Evolutionary conservation across 2,329 filamentous ascomycete genomes (phyloP).

Genomic region (Mycosphaerella sp.): DNA sequence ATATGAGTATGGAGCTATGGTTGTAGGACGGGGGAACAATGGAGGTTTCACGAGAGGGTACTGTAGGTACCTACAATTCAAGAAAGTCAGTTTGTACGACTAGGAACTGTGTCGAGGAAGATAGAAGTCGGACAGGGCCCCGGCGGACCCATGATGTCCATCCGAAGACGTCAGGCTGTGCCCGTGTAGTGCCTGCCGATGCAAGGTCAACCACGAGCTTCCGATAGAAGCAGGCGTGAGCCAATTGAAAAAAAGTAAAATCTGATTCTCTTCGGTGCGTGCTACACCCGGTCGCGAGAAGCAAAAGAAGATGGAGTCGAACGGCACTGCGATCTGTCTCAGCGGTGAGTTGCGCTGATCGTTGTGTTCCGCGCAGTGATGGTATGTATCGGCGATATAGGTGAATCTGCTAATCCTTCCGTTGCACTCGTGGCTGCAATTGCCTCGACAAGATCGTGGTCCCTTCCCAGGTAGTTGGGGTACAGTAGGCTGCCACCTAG

Average conservation of each 20-base stretch:
- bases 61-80: neutral
- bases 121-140: too few species aligned
- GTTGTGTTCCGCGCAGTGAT: neutral
- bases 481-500: neutral
- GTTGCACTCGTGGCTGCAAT: neutral
- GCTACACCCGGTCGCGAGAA: neutral
- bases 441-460: neutral
- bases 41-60: neutral
- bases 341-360: neutral
- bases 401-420: neutral
- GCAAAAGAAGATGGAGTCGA: neutral
- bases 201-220: neutral
- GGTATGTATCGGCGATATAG: neutral
- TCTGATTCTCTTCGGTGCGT: neutral
- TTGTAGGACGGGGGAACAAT: too few species aligned
- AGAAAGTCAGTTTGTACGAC: neutral
- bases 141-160: too few species aligned
- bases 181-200: too few species aligned
- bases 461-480: slow-evolving; percentile 1
- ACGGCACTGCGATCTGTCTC: neutral
- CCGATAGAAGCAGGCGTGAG: neutral
- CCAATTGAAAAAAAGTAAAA: neutral
- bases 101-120: neutral
- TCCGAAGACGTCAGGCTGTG: too few species aligned
- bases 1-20: neutral